phyloP scores from a whole-genome alignment of 169 alveolate species.

The Eimeria necatrix region DNA sequence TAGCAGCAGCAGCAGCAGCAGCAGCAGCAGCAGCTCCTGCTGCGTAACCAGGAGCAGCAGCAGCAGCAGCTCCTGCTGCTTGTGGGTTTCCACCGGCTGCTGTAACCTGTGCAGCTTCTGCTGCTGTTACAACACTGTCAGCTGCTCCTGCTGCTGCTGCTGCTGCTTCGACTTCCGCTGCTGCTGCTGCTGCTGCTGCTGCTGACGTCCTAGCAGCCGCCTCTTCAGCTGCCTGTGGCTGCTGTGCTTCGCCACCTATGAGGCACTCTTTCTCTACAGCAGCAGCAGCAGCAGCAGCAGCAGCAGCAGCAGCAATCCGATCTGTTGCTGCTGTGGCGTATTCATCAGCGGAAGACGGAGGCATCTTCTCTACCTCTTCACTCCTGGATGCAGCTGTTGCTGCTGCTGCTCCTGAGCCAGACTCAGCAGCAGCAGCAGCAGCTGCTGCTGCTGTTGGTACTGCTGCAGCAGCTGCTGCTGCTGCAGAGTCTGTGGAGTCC shows the following conservation, averaged over 20 bases:
- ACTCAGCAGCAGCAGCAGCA: neutral
- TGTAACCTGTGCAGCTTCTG: conserved; percentile 25
- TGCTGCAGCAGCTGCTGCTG: too few relatives aligned
- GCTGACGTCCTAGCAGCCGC: neutral
- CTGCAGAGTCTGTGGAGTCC: too few relatives aligned
- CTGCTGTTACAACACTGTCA: neutral
- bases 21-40: too few relatives aligned
- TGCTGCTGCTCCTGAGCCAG: neutral
- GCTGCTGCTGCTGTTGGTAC: conserved; percentile 4
- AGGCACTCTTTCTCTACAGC: neutral
- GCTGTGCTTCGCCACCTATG: neutral
- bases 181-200: conserved; percentile 13
- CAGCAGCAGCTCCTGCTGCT: conserved; percentile 40
- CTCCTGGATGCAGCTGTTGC: neutral
- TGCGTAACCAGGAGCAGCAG: too few relatives aligned
- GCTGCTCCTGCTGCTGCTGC: neutral
- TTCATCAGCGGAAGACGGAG: too few relatives aligned
- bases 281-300: neutral
- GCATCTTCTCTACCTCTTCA: too few relatives aligned
- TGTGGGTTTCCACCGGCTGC: neutral
- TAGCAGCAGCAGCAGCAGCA: too few relatives aligned
- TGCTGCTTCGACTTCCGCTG: neutral
- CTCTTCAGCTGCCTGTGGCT: neutral
- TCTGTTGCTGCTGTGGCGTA: neutral
- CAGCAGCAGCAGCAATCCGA: neutral